These are phyloP conservation scores for Cenchrus americanus DNA, from an alignment of 176 grass and related monocot genomes.

Conservation along the genomic window DNA sequence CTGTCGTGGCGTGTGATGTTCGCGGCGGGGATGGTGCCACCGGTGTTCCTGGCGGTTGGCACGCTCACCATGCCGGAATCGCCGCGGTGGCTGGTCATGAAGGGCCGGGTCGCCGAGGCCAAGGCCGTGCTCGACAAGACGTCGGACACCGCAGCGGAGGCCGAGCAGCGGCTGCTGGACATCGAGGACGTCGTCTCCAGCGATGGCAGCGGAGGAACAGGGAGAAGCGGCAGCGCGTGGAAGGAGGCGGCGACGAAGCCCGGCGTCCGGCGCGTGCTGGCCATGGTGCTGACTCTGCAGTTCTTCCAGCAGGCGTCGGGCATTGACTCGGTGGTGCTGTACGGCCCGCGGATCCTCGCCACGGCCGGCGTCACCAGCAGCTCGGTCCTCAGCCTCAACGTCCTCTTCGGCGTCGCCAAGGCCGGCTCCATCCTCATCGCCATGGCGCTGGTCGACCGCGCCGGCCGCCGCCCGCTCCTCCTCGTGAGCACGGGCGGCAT, in stretches of 20 bases:
- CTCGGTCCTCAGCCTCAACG: slow-evolving; percentile 55
- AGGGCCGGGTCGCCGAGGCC: neutral
- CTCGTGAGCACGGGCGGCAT: slow-evolving; percentile 67
- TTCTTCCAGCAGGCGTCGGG: slow-evolving; percentile 59
- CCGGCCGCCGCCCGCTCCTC: slow-evolving; percentile 59
- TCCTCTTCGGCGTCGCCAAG: slow-evolving; percentile 69
- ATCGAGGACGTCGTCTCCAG: neutral
- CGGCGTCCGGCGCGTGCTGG: slow-evolving; percentile 36
- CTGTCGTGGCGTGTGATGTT: slow-evolving; percentile 59
- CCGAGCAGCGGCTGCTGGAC: slow-evolving; percentile 26
- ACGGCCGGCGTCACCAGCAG: slow-evolving; percentile 39
- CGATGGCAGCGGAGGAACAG: neutral
- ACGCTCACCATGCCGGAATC: slow-evolving; percentile 55
- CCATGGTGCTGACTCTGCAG: slow-evolving; percentile 40
- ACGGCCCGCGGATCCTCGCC: slow-evolving; percentile 61
- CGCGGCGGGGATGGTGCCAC: slow-evolving; percentile 37
- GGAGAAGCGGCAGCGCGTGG: slow-evolving; percentile 39
- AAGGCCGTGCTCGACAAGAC: neutral
- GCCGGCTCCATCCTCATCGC: slow-evolving; percentile 65
- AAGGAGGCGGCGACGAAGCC: slow-evolving; percentile 48
- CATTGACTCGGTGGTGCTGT: slow-evolving; percentile 62
- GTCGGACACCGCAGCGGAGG: neutral
- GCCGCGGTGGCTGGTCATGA: slow-evolving; percentile 55
- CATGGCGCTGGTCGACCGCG: slow-evolving; percentile 59
- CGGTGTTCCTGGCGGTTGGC: slow-evolving; percentile 14